Evolutionary conservation across 176 grass and related monocot genomes (phyloP), one percentile per base, ranked within the genome.

Genomic region (Musa beccarii): DNA sequence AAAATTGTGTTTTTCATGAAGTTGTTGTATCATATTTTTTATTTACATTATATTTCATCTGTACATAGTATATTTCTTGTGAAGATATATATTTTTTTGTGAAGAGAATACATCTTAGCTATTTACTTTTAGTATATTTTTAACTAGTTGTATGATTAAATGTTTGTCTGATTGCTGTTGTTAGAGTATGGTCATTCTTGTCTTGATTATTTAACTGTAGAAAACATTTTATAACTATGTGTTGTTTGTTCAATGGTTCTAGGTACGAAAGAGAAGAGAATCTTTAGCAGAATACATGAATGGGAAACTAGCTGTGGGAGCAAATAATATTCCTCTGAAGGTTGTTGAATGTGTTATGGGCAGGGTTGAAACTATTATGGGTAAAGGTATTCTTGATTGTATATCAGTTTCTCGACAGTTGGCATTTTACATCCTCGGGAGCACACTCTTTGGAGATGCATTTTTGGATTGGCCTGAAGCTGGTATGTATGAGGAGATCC

Each of bases 221-320:
- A 51, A 51, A 13, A 70, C 20, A 21, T 70, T n/a, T 17, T 74
- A 11, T 56, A 34, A 59, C 15, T 26, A 29, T 16, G 2, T 64
- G 6, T 34, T 49, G 1, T 85, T 74, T 77, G 1, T 81, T n/a
- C 67, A 81, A 9, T 24, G 23, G 54, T 76, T 84, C 69, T 77
- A 96, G 93, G 93, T 89, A 26, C 84, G 85, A 84, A 82, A 79
- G 63, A 85, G 73, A 6, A 99, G 96, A 85, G 89, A 92, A 78
- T 89, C 83, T 68, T 83, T 95, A 59, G 80, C 88, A 71, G 26
- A 68, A 82, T 89, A 86, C 79, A 71, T 99, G 80, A 83, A 89
- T 80, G 83, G 83, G 78, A 95, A 84, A 78, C 76, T 85, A 61
- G 74, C 69, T 9, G 21, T 59, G 15, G 65, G 34, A 61, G 26